Evolutionary conservation across 768 basidiomycete genomes (phyloP).

Genomic region (Trametes cingulata): DNA sequence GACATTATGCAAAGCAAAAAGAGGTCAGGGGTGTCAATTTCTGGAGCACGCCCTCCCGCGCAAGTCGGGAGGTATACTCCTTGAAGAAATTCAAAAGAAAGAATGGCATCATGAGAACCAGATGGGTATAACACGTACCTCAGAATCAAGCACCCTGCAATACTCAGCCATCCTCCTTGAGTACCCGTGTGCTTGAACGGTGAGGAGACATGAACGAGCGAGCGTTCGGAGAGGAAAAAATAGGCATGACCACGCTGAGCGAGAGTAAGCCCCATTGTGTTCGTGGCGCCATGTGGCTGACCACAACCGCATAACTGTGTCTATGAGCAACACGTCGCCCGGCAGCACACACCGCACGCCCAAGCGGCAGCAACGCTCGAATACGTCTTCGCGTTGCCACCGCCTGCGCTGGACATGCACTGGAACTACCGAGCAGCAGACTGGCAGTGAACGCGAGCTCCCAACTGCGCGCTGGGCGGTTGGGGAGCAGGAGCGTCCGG

Average conservation of each 20-base stretch:
- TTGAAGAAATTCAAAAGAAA: constrained; percentile 89
- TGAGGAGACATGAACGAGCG: constrained; percentile 35
- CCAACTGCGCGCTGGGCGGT: constrained; percentile 26
- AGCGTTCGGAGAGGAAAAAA: constrained; percentile 59
- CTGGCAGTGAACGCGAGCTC: constrained; percentile 42
- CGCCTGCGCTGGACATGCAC: constrained; percentile 47
- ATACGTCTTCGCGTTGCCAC: constrained; percentile 62
- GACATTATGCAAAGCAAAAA: background rate
- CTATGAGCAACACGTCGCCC: constrained; percentile 76
- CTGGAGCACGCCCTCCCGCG: constrained; percentile 67
- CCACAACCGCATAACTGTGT: constrained; percentile 85
- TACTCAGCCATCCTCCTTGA: background rate
- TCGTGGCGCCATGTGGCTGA: constrained; percentile 47
- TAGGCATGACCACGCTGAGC: constrained; percentile 50
- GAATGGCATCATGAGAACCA: constrained; percentile 51
- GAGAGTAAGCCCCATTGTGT: constrained; percentile 95
- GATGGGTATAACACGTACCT: constrained; percentile 12
- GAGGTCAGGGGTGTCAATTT: constrained; percentile 56
- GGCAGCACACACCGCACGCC: constrained; percentile 36
- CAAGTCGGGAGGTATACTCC: constrained; percentile 62
- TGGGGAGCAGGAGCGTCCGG: constrained; percentile 32
- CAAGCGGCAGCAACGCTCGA: constrained; percentile 63
- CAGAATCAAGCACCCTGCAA: background rate
- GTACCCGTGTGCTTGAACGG: constrained; percentile 37
- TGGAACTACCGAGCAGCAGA: constrained; percentile 49